Evolutionary conservation across 2,329 filamentous ascomycete species (phyloP), one percentile per base, ranked within the genome.

Genomic region (Venturia pyrina): DNA sequence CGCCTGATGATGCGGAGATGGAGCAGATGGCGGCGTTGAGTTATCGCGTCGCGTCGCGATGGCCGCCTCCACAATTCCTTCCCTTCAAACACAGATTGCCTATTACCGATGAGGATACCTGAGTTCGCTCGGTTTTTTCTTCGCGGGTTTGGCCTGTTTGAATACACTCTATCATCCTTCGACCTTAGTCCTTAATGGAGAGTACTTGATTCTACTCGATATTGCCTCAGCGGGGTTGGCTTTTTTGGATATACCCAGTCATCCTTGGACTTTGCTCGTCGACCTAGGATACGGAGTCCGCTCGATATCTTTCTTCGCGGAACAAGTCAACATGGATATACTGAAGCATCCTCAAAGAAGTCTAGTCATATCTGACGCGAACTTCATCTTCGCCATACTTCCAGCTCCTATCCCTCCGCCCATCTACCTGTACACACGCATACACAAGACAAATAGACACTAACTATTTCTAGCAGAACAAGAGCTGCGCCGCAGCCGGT

Each of bases 401-500:
- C 8, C 46, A 28, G n/a, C 21, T 28, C n/a, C 46, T 5, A 10
- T 50, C 8, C n/a, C 46, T 50, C 10, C 46, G 11, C 46, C 11
- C 21, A 13, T 21, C 6, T 50, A 48, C 19, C 44, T 19, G 21
- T 48, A 48, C 46, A 50, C 46, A 43, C 41, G 15, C 41, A 8
- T 40, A 28, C 46, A 13, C 46, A 50, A 50, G 24, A 19, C 21
- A 28, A n/a, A 11, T 19, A 50, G n/a, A 24, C 21, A 24, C 46
- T 50, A 10, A 28, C 41, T 13, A 40, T 3, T 40, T 40, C 37
- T 11, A 8, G 37, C 37, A 3, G 37, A 5, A 7, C 37, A 86
- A 86, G 78, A 81, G 81, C 72, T 81, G 80, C 68, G 80, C 80
- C 69, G 77, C 76, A 64, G 84, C 79, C 64, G 84, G 74, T 43